Base-by-base conservation (phyloP, 352 stramenopile species). In the Blastocystis hominis region DNA sequence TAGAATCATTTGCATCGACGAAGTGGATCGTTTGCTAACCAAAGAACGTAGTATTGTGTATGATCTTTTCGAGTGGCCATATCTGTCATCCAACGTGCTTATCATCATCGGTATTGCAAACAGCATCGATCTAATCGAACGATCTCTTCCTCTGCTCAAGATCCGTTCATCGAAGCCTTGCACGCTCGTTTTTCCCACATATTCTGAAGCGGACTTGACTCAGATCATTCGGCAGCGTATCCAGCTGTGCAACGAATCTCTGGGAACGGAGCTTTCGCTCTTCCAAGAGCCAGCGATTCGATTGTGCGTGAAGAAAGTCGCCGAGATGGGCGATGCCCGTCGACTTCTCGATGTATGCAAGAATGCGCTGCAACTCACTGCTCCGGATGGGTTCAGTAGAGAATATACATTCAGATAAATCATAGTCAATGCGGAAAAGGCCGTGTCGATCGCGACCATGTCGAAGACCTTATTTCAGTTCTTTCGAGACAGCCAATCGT, bases 51-150 rank as follows among this genome's bases (percentile, higher is more conserved):
- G 17, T 30, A 80, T 80, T 46, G 70, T 80, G 24, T 80, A 80
- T 80, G 70, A 80, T 62, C 36, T 80, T 24, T 80, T 80, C 36
- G 70, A 80, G 44, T 80, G 70, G 70, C 70, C 70, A 9, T 80
- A 80, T 24, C 36, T 64, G 6, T 61, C 42, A 36, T 20, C 36
- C 15, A 50, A 80, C 34, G 36, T 64, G n/a, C 24, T 80, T n/a
- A 64, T 80, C 55, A 46, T 80, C 15, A 63, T 80, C 40, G 70
- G 70, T 9, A 80, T 80, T 47, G 70, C 70, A n/a, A 80, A 80
- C 55, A 80, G 70, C 50, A 36, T 80, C 44, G 70, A 80, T 46
- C 50, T 80, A 30, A 46, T 80, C 42, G 70, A 80, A 10, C 53
- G 36, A 24, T 38, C 38, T 42, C 70, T 80, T 36, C 70, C 70